Evolutionary conservation across 192 early-diverging fungal species (phyloP).

Genomic region (Allomyces macrogynus): DNA sequence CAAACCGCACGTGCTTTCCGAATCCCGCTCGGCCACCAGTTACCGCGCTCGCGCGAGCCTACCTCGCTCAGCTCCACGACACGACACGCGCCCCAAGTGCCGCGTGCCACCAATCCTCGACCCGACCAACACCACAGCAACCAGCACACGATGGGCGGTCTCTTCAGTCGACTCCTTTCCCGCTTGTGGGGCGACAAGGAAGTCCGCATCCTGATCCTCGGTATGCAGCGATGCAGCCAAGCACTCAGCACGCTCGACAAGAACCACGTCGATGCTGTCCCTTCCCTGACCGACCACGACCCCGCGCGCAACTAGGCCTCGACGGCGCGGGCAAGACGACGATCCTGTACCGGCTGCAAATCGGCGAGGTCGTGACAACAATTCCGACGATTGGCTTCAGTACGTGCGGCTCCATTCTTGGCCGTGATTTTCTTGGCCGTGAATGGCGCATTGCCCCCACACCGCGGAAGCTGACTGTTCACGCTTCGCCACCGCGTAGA

Average conservation of each 20-base stretch:
- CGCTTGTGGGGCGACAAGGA: conserved; percentile 85
- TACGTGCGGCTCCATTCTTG: conserved; percentile 5
- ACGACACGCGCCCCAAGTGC: neutral
- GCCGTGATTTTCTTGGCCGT: conserved; percentile 1
- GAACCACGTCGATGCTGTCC: conserved; percentile 74
- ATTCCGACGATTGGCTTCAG: conserved; percentile 73
- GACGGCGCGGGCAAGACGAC: conserved; percentile 46
- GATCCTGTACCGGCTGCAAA: conserved; percentile 42
- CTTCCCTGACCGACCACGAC: conserved; percentile 25
- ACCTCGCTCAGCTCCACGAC: too few species aligned
- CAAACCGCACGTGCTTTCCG: neutral
- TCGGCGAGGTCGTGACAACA: conserved; percentile 92
- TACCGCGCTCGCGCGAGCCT: too few species aligned
- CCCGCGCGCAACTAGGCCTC: conserved; percentile 18
- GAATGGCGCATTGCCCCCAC: neutral
- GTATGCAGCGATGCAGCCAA: conserved; percentile 92
- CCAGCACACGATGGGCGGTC: neutral
- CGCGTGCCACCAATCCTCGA: neutral
- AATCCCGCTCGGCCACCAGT: neutral
- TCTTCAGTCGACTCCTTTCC: conserved; percentile 51
- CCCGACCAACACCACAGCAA: neutral
- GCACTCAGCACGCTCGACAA: neutral
- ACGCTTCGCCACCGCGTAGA: conserved; percentile 2
- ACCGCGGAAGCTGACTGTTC: neutral
- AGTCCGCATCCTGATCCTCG: conserved; percentile 88